Evolutionary conservation across 108 stramenopile species (phyloP).

Genomic region (Chaetoceros tenuissimus): DNA sequence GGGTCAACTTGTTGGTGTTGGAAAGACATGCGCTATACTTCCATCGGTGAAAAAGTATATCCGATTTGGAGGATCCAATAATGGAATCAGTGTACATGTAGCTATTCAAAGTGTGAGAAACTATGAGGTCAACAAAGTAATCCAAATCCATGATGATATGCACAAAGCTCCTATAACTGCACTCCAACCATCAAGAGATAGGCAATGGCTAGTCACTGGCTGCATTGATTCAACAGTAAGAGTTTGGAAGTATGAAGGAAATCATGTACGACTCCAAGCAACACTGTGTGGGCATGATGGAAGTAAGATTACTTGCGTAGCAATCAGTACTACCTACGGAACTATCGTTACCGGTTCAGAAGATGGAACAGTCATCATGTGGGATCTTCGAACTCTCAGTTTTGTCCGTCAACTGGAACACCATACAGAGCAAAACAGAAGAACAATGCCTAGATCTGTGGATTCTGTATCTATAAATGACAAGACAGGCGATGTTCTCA

Average conservation of each 20-base stretch:
- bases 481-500: slow-evolving; percentile 83
- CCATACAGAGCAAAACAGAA: slow-evolving; percentile 5
- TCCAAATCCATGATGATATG: slow-evolving; percentile 88
- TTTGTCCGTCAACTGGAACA: slow-evolving; percentile 64
- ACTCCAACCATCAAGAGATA: slow-evolving; percentile 65
- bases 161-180: slow-evolving; percentile 77
- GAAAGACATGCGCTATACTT: slow-evolving; percentile 64
- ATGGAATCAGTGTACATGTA: slow-evolving; percentile 79
- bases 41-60: slow-evolving; percentile 65
- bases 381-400: slow-evolving; percentile 87
- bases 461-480: slow-evolving; percentile 84
- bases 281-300: slow-evolving; percentile 87
- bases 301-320: slow-evolving; percentile 79
- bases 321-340: slow-evolving; percentile 76
- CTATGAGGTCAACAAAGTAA: slow-evolving; percentile 72
- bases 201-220: slow-evolving; percentile 80
- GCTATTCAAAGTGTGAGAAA: slow-evolving; percentile 51
- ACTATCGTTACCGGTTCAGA: slow-evolving; percentile 83
- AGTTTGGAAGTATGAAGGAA: slow-evolving; percentile 75
- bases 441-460: slow-evolving; percentile 26
- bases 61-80: slow-evolving; percentile 70
- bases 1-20: slow-evolving; percentile 75
- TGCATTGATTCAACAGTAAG: slow-evolving; percentile 85
- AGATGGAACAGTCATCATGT: slow-evolving; percentile 81
- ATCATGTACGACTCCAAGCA: slow-evolving; percentile 62